Evolutionary conservation across 2,329 filamentous ascomycete species (phyloP).

Genomic region (Didymellaceae sp.): DNA sequence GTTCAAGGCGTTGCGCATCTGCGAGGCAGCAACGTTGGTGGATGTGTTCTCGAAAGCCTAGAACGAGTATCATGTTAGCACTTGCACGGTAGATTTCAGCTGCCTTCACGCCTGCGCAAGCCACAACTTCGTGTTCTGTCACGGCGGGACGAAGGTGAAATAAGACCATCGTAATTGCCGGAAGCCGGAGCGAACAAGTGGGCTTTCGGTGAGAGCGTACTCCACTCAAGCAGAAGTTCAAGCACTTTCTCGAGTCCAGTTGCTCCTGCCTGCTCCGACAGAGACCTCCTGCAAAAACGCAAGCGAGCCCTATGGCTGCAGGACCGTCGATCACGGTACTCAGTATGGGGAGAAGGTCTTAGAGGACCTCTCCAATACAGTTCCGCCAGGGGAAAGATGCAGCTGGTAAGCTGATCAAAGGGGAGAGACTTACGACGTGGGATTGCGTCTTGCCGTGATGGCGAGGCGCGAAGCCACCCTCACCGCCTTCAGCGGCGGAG

Average conservation of each 20-base stretch:
- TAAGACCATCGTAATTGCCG: no score
- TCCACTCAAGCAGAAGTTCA: neutral
- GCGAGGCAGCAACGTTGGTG: conserved; percentile 94
- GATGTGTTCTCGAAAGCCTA: conserved; percentile 99
- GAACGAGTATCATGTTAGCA: conserved; percentile 22
- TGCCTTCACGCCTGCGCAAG: no score
- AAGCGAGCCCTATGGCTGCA: no score
- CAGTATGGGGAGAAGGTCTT: no score
- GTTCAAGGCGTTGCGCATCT: conserved; percentile 98
- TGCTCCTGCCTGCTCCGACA: neutral
- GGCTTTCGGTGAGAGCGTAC: neutral
- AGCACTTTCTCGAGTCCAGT: neutral
- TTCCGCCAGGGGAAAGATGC: no score
- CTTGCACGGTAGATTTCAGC: no score
- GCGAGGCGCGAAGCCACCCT: conserved; percentile 59
- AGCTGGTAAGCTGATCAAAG: no score
- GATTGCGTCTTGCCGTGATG: conserved; percentile 87
- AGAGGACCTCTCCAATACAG: no score
- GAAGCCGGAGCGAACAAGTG: neutral
- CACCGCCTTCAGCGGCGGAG: conserved; percentile 49
- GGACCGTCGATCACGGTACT: no score
- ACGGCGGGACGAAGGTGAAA: no score
- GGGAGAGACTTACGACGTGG: conserved; percentile 73
- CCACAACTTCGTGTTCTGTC: no score
- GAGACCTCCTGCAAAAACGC: neutral